Conservation (phyloP, 345 rosid species). For the Populus deltoides region DNA sequence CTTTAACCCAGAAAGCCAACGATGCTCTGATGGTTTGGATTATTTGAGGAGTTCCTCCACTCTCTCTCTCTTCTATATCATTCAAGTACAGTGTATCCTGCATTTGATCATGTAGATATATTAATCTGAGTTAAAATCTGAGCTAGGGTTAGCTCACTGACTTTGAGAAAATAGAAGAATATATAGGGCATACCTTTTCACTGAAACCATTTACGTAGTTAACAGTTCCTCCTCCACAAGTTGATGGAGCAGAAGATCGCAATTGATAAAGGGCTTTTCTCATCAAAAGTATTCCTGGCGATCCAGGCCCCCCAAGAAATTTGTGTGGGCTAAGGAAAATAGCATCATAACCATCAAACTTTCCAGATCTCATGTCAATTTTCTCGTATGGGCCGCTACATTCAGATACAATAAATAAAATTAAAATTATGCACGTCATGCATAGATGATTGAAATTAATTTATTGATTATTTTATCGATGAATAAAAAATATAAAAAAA, state of each 20-base stretch:
- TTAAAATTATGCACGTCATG: background rate
- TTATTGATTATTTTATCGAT: background rate
- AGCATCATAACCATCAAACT: slow-evolving; percentile 53
- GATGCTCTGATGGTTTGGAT: slow-evolving; percentile 54
- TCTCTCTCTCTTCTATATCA: slow-evolving; percentile 56
- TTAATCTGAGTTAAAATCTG: background rate
- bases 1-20: slow-evolving; percentile 57
- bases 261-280: slow-evolving; percentile 46
- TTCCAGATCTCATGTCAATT: slow-evolving; percentile 53
- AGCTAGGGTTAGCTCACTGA: background rate
- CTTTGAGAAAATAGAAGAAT: background rate
- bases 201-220: slow-evolving; percentile 49
- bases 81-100: slow-evolving; percentile 52
- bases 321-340: slow-evolving; percentile 57
- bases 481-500: background rate
- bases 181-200: slow-evolving; percentile 38
- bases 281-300: slow-evolving; percentile 57
- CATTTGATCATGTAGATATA: background rate
- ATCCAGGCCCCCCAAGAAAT: slow-evolving; percentile 60
- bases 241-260: slow-evolving; percentile 48
- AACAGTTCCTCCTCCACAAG: slow-evolving; percentile 68
- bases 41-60: slow-evolving; percentile 60
- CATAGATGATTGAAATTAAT: background rate
- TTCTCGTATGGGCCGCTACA: slow-evolving; percentile 50
- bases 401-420: background rate